Evolutionary conservation across 1,284 basidiomycete species (phyloP), one percentile per base, ranked within the genome.

Genomic region (Leccinum angustisporum): DNA sequence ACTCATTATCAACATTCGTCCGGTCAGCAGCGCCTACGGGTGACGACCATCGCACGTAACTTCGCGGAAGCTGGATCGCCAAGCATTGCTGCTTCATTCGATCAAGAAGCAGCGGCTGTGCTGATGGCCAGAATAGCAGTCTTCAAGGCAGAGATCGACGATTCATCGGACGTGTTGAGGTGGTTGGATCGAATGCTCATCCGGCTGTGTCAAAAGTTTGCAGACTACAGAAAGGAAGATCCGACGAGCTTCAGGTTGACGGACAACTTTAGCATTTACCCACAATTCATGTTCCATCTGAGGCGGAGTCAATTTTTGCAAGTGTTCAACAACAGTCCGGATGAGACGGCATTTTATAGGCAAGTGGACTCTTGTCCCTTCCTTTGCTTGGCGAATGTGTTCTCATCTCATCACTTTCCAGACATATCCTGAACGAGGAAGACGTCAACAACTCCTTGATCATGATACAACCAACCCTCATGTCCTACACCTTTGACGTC

Each of bases 261-360:
- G 63, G 95, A 98, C 72, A 97, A 97, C 77, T 99, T 99, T 78
- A 95, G 92, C 76, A 99, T 99, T 72, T 99, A 99, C 78, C 97
- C 97, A 36, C 97, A 99, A 77, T 99, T 99, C 82, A 99, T 99
- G 97, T 99, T 99, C 90, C 97, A 99, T 78, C 79, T 99, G 64
- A 86, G 97, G 62, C 82, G 97, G 74, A 95, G 92, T 81, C 97
- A 99, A 79, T 99, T 99, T 83, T 82, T 99, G 76, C 97, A 99
- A 79, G 97, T 99, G 60, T 99, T 99, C 80, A 99, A 99, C 81
- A 99, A 98, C 82, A 97, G 94, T 81, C 97, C 97, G 6, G 97
- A 99, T 76, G 97, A 99, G 82, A 98, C 96, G 30, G 97, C 97
- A 16, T 99, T 97, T 84, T 98, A 98, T 80, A 84, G 94, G 92